phyloP scores from a whole-genome alignment of 177 flowering plant species.

The Tripterygium wilfordii region DNA sequence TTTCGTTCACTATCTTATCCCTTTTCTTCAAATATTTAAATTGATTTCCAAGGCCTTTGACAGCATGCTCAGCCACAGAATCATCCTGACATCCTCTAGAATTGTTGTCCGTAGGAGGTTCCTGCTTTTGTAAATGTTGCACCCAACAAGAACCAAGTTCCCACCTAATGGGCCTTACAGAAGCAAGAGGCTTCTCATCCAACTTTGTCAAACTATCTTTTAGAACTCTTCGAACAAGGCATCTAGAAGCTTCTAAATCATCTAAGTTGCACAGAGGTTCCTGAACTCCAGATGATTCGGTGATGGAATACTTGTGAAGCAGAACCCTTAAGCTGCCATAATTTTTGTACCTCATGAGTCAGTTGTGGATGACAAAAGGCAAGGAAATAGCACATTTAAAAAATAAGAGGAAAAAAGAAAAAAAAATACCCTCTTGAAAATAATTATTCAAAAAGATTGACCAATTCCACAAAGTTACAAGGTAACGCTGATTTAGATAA shows the following conservation, averaged over 20 bases:
- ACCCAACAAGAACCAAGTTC: slow-evolving; percentile 92
- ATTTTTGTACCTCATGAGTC: neutral
- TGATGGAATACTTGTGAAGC: slow-evolving; percentile 39
- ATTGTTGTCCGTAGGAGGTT: slow-evolving; percentile 27
- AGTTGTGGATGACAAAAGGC: neutral
- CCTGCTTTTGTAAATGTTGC: slow-evolving; percentile 80
- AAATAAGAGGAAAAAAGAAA: neutral
- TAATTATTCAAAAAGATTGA: no score
- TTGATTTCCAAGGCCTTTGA: slow-evolving; percentile 85
- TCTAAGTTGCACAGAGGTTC: slow-evolving; percentile 21
- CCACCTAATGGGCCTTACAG: slow-evolving; percentile 62
- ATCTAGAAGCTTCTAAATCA: slow-evolving; percentile 32
- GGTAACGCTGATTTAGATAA: no score
- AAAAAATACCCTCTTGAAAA: neutral
- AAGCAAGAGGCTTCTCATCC: slow-evolving; percentile 21
- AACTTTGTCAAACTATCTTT: slow-evolving; percentile 55
- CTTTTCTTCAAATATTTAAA: slow-evolving; percentile 75
- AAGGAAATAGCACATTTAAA: neutral
- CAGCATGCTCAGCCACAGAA: slow-evolving; percentile 33
- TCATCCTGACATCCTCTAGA: slow-evolving; percentile 20
- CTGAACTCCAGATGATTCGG: slow-evolving; percentile 28
- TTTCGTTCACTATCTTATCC: slow-evolving; percentile 33
- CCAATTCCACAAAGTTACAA: no score
- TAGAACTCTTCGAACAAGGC: slow-evolving; percentile 37
- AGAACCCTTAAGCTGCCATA: slow-evolving; percentile 73